Conservation (phyloP, 495 filamentous ascomycete species). For the Trichoderma asperelloides region DNA sequence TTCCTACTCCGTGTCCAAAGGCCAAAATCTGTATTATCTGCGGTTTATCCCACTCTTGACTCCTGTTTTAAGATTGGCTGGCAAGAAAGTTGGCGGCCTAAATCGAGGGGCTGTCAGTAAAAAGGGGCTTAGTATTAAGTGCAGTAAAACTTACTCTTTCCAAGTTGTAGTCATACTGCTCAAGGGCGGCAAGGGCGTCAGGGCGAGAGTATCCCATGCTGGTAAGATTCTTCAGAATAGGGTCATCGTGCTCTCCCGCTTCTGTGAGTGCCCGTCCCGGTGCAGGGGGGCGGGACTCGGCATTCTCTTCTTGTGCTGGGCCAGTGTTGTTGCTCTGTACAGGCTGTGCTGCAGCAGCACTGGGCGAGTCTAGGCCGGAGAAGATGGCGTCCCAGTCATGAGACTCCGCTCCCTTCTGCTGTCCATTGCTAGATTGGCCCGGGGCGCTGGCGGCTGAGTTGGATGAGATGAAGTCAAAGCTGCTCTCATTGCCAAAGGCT, state of each 20-base stretch:
- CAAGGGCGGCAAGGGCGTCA: conserved; percentile 73
- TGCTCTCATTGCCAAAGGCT: conserved; percentile 38
- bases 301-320: conserved; percentile 23
- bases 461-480: conserved; percentile 40
- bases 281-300: conserved; percentile 22
- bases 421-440: conserved; percentile 38
- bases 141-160: conserved; percentile 62
- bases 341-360: conserved; percentile 23
- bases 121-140: neutral
- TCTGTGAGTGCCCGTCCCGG: conserved; percentile 62
- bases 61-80: conserved; percentile 28
- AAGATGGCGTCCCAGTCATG: conserved; percentile 98
- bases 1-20: neutral
- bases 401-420: conserved; percentile 31
- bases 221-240: conserved; percentile 81
- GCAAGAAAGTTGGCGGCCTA: conserved; percentile 42
- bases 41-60: neutral
- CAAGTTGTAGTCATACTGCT: conserved; percentile 92
- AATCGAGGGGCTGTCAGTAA: conserved; percentile 11
- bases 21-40: neutral
- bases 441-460: conserved; percentile 41
- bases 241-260: conserved; percentile 77
- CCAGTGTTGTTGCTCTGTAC: conserved; percentile 16
- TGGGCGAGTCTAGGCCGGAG: conserved; percentile 58
- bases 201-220: conserved; percentile 81